A percentile compares a stretch with the other conserved stretches of the same genome.
Conservation (phyloP, 2,329 filamentous ascomycete species). For the Cladosporium sp. region DNA sequence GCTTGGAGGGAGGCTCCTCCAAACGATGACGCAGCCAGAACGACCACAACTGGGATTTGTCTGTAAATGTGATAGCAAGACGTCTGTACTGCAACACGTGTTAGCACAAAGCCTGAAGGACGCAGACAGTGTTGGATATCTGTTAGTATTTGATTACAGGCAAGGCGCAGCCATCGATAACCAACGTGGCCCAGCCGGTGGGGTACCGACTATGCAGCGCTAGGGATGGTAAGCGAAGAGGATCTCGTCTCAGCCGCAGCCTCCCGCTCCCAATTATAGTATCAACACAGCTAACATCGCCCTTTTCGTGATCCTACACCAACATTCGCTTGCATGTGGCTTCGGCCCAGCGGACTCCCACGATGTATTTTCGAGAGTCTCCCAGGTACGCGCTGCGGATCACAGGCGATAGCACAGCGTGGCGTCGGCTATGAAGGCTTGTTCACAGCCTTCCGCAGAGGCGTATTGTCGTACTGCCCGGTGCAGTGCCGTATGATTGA, state of each 20-base stretch:
- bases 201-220: background rate
- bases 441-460: background rate
- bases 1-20: no score
- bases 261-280: background rate
- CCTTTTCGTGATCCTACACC: constrained; percentile 1
- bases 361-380: background rate
- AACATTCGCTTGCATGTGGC: background rate
- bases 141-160: background rate
- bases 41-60: no score
- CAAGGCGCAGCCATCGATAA: background rate
- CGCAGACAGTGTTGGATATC: background rate
- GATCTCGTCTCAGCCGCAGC: background rate
- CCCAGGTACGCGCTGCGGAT: background rate
- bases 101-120: background rate
- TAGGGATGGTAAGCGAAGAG: background rate
- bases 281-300: background rate
- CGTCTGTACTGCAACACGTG: background rate
- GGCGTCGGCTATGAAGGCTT: constrained; percentile 3
- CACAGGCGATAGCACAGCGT: background rate
- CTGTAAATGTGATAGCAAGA: no score
- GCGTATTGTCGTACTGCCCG: background rate
- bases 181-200: background rate
- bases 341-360: background rate
- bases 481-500: background rate
- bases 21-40: no score